phyloP scores from a whole-genome alignment of 2,329 filamentous ascomycete species.

The Ceratocystis huliohia region DNA sequence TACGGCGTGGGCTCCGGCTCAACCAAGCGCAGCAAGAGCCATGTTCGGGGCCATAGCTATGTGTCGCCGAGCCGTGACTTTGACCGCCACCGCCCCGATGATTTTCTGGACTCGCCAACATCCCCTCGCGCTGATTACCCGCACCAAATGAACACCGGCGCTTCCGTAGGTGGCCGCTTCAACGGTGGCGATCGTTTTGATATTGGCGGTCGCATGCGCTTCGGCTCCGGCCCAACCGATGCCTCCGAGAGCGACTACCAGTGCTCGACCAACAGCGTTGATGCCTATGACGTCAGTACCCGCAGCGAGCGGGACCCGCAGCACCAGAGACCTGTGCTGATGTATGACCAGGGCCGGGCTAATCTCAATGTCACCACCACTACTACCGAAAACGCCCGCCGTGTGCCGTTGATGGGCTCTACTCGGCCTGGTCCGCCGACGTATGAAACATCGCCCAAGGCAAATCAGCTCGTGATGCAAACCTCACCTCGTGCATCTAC shows the following conservation, averaged over 20 bases:
- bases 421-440: not conserved
- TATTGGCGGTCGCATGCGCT: not conserved
- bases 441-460: slow-evolving; percentile 9
- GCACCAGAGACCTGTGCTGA: slow-evolving; percentile 10
- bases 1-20: not conserved
- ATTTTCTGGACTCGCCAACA: not conserved
- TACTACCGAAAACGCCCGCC: not conserved
- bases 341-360: slow-evolving; percentile 11
- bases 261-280: not conserved
- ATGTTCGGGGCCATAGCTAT: slow-evolving; percentile 5
- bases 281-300: not conserved
- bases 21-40: slow-evolving; percentile 1
- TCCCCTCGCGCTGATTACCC: not conserved
- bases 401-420: not conserved
- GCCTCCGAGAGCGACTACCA: not conserved
- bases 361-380: slow-evolving; percentile 10
- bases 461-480: not conserved
- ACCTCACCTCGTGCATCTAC: not conserved
- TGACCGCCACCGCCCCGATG: slow-evolving; percentile 4
- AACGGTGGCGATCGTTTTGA: slow-evolving; percentile 4
- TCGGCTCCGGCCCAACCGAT: not conserved
- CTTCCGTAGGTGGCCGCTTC: not conserved
- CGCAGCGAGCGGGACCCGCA: slow-evolving; percentile 3
- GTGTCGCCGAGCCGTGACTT: slow-evolving; percentile 10
- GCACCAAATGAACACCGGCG: not conserved